Evolutionary conservation across 1,284 basidiomycete species (phyloP), one percentile per base, ranked within the genome.

Genomic region (Apiotrichum brassicae): DNA sequence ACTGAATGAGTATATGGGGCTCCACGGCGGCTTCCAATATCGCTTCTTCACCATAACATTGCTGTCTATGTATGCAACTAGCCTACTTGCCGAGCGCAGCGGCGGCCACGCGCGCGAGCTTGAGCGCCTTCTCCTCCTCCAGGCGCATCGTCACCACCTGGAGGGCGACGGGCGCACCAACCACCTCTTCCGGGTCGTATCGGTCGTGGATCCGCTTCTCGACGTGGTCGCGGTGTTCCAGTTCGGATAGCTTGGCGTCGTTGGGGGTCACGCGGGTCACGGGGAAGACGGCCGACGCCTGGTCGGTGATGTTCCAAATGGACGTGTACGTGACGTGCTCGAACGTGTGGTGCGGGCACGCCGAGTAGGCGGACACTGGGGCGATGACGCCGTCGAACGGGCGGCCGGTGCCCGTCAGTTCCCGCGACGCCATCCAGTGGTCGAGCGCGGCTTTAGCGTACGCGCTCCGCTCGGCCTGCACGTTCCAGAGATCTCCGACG

Each of bases 131-230:
- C 54, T 70, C 68, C 46, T 69, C 65, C 61, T 88, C 83, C 36
- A 82, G 73, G n/a, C 81, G 81, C 45, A 80, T 74, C 0, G 81
- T 84, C 3, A 87, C 76, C 6, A 87, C 61, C 60, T 89, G 86
- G 20, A 89, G 67, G n/a, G 76, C 73, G 7, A 87, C 76, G 0
- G 87, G 86, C 0, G 81, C 82, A 51, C 80, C 77, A 45, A 74
- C 72, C 56, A 80, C 82, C 13, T 74, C 74, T 25, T 76, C 72
- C 0, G 84, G 80, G 41, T 82, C 74, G 60, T 86, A 87, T 33
- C 75, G 56, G 38, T 82, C 75, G 64, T 82, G 78, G 33, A 78
- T 71, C 9, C 46, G 51, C 64, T 76, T 70, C 63, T 86, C 84
- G 2, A 59, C 46, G 1, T 71, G 63, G 33, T 71, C 75, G 39